Conservation (phyloP, 2,329 filamentous ascomycete species). For the Arachnomyces sp. region DNA sequence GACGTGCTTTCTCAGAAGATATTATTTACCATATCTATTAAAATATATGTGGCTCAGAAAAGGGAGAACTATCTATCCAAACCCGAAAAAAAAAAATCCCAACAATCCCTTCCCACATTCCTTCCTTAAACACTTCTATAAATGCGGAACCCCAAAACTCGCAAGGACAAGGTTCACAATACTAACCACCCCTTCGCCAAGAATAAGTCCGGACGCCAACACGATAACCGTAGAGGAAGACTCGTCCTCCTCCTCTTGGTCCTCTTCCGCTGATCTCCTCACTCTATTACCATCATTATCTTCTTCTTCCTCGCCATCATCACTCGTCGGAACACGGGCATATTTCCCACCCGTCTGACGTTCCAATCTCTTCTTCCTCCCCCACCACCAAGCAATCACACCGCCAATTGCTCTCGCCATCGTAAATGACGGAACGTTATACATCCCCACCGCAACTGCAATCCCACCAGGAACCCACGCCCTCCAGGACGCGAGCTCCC, state of each 20-base stretch:
- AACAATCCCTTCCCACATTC: too few relatives aligned
- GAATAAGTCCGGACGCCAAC: constrained; percentile 80
- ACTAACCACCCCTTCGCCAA: constrained; percentile 86
- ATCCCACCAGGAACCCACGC: constrained; percentile 82
- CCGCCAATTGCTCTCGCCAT: constrained; percentile 80
- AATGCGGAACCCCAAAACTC: constrained; percentile 66
- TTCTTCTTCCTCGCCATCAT: background rate
- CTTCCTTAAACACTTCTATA: constrained; percentile 33
- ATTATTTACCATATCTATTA: too few relatives aligned
- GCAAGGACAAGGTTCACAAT: constrained; percentile 83
- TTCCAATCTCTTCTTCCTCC: constrained; percentile 39
- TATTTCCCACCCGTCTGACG: constrained; percentile 20
- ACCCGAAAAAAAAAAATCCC: too few relatives aligned
- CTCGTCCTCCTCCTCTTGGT: constrained; percentile 21
- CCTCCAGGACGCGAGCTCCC: constrained; percentile 54
- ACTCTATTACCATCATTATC: background rate
- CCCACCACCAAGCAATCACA: constrained; percentile 70
- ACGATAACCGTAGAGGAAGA: constrained; percentile 66
- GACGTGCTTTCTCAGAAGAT: too few relatives aligned
- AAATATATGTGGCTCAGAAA: too few relatives aligned
- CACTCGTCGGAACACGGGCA: constrained; percentile 20
- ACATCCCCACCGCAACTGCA: constrained; percentile 95
- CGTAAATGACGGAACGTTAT: constrained; percentile 94
- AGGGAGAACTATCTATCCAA: too few relatives aligned
- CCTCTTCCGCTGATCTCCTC: constrained; percentile 36